Base-by-base conservation (phyloP, 129 eudicot genomes). In the Kitagawia praeruptora region DNA sequence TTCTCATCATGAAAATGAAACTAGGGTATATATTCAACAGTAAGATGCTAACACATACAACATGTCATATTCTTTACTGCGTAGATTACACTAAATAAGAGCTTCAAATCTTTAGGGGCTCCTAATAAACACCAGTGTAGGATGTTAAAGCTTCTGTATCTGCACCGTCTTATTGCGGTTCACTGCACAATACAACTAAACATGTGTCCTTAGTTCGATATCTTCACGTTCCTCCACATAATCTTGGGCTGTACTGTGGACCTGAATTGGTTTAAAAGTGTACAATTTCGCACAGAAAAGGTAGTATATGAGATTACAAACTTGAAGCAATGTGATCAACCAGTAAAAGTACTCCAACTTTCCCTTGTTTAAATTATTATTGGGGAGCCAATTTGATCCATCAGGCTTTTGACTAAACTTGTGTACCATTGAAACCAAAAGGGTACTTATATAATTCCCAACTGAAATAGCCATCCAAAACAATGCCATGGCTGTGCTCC, bases 341-440 rank as follows among this genome's bases (percentile, higher is more conserved):
- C 96, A 95, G 67, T 92, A 95, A 74, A 89, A 88, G 45, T 89
- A 85, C 90, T 95, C 98, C 81, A 95, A 83, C 77, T 84, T 90
- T 21, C 98, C 98, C 77, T 80, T 85, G n/a, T 95, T 95, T 79
- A 95, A 77, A 67, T 95, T 88, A 34, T 81, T 77, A 78, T 94
- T 89, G 25, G 97, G 97, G 6, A 95, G 87, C 98, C 98, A 95
- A 81, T 95, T 91, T 15, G 91, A 88, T 34, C 96, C 98, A 42
- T 83, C 87, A n/a, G 67, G 63, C 61, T 86, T 80, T 5, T 83
- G 91, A 21, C 87, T 90, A 31, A 80, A 77, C 79, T 77, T 90
- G 64, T 95, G 98, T 78, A 95, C 89, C 66, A 90, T 39, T 0
- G 93, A 79, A n/a, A 95, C 96, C 87, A 94, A 40, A 51, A 94